A percentile compares a stretch with the other conserved stretches of the same genome.
Evolutionary conservation across 2,329 filamentous ascomycete genomes (phyloP).

Genomic region (Colletotrichum neosansevieriae): DNA sequence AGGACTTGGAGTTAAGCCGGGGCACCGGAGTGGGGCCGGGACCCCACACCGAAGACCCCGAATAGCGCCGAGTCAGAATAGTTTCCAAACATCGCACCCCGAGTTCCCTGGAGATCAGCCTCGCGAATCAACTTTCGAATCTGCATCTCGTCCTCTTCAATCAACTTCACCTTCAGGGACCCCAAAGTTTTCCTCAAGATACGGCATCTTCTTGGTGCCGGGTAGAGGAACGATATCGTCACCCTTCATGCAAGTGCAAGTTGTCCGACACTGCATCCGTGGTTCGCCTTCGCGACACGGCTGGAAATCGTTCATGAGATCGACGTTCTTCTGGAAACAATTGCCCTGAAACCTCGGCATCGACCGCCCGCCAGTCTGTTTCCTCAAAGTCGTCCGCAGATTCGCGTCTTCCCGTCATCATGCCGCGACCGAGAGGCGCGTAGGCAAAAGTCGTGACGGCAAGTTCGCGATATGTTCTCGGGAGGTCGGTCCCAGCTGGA

Average conservation of each 20-base stretch:
- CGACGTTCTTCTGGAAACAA: slow-evolving; percentile 68
- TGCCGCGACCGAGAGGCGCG: slow-evolving; percentile 69
- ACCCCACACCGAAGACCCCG: background rate
- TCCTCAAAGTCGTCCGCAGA: slow-evolving; percentile 58
- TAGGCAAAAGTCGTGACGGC: slow-evolving; percentile 69
- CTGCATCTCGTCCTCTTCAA: slow-evolving; percentile 49
- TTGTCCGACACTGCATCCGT: slow-evolving; percentile 67
- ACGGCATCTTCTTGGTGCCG: slow-evolving; percentile 61
- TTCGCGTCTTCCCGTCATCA: slow-evolving; percentile 65
- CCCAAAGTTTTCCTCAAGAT: slow-evolving; percentile 59
- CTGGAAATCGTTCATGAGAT: slow-evolving; percentile 63
- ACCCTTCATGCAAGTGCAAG: slow-evolving; percentile 74
- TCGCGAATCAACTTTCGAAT: slow-evolving; percentile 48
- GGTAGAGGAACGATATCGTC: slow-evolving; percentile 71
- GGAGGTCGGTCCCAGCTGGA: slow-evolving; percentile 56
- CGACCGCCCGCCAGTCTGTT: slow-evolving; percentile 58
- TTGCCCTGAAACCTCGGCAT: slow-evolving; percentile 63
- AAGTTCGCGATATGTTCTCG: slow-evolving; percentile 66
- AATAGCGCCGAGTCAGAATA: slow-evolving; percentile 15
- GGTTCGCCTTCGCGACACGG: slow-evolving; percentile 60
- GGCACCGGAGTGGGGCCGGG: slow-evolving; percentile 7
- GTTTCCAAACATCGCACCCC: slow-evolving; percentile 17
- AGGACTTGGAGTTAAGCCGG: background rate
- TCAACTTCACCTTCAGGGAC: slow-evolving; percentile 49
- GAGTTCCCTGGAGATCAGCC: slow-evolving; percentile 45